Evolutionary conservation across 164 flowering plant species (phyloP).

Genomic region (Umbilicus rupestris): DNA sequence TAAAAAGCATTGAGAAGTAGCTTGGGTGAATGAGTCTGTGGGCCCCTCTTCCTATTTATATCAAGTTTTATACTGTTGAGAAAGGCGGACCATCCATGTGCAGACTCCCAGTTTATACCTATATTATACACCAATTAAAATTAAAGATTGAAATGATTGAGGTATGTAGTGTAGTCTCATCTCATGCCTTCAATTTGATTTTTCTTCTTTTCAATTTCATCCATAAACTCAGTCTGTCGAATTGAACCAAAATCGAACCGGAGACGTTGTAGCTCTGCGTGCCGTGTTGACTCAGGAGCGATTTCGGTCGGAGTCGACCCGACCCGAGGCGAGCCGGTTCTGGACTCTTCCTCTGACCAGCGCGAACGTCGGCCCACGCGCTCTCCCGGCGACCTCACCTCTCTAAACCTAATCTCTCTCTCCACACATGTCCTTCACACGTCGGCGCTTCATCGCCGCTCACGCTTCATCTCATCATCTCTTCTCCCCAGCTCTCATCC

Average conservation of each 20-base stretch:
- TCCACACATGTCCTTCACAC: too few relatives aligned
- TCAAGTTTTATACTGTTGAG: too few relatives aligned
- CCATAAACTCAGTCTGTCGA: not conserved
- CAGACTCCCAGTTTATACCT: too few relatives aligned
- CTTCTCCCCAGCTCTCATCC: not conserved
- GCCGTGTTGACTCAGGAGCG: too few relatives aligned
- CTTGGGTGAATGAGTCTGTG: not conserved
- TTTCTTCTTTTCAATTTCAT: not conserved
- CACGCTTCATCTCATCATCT: not conserved
- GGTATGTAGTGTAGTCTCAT: too few relatives aligned
- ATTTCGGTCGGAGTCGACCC: constrained; percentile 19
- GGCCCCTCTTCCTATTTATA: too few relatives aligned
- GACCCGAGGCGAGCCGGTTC: constrained; percentile 4
- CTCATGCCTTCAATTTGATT: not conserved
- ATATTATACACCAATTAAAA: too few relatives aligned
- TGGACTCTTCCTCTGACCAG: not conserved
- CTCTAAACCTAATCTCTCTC: not conserved
- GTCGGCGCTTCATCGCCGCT: constrained; percentile 13
- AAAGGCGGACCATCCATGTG: too few relatives aligned
- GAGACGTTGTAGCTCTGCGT: too few relatives aligned
- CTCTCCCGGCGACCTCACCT: constrained; percentile 11
- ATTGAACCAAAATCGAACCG: too few relatives aligned
- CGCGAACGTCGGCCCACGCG: constrained; percentile 13
- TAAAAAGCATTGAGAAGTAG: not conserved
- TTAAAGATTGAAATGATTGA: too few relatives aligned